Evolutionary conservation across 2,329 filamentous ascomycete genomes (phyloP).

Genomic region (Aspergillus ruber): DNA sequence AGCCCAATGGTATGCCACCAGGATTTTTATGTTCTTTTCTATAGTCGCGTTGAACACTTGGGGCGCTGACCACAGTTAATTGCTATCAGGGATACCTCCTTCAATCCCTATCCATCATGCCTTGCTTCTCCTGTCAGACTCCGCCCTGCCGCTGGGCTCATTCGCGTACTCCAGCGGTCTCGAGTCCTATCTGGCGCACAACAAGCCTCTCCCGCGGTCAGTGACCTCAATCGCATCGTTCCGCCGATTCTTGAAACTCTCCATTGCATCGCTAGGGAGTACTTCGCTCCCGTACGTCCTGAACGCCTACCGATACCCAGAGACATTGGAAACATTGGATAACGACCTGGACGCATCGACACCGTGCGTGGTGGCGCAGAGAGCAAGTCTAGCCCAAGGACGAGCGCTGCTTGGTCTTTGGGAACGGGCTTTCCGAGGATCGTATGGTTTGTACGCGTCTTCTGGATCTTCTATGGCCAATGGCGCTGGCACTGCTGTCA

Average conservation of each 20-base stretch:
- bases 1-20: slow-evolving; percentile 5
- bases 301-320: slow-evolving; percentile 46
- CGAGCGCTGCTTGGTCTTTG: slow-evolving; percentile 54
- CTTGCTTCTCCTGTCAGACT: slow-evolving; percentile 57
- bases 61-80: background rate
- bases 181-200: slow-evolving; percentile 58
- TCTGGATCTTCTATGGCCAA: slow-evolving; percentile 6
- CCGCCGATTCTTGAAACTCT: slow-evolving; percentile 51
- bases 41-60: background rate
- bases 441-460: slow-evolving; percentile 27
- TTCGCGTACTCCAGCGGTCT: slow-evolving; percentile 61
- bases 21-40: background rate
- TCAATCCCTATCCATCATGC: slow-evolving; percentile 45
- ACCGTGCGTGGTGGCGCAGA: slow-evolving; percentile 55
- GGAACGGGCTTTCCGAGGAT: slow-evolving; percentile 47
- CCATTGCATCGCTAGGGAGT: slow-evolving; percentile 51
- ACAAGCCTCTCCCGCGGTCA: slow-evolving; percentile 32
- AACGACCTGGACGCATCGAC: slow-evolving; percentile 60
- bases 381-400: slow-evolving; percentile 57
- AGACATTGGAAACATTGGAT: slow-evolving; percentile 48
- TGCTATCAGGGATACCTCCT: slow-evolving; percentile 3
- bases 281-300: slow-evolving; percentile 57
- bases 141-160: slow-evolving; percentile 57
- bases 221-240: slow-evolving; percentile 39
- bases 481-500: slow-evolving; percentile 13